Percentiles rank a stretch among this genome's conserved stretches.
These are phyloP conservation scores for Asterophora parasitica DNA, from an alignment of 768 basidiomycete species.

Conservation along the genomic window DNA sequence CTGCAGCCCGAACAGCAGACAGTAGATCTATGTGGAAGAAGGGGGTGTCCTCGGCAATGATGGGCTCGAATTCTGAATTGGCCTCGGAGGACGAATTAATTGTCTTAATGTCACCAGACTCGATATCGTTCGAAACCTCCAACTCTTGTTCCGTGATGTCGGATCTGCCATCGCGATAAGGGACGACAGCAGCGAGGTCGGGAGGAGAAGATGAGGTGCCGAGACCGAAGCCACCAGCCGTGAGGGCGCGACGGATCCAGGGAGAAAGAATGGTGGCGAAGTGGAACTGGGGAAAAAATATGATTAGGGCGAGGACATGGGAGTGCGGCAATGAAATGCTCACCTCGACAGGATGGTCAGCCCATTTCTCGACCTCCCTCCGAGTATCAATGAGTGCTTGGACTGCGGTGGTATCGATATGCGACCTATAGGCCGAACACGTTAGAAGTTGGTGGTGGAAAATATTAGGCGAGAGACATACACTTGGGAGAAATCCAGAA, in stretches of 20 bases:
- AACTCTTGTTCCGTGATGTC: constrained; percentile 22
- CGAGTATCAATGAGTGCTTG: constrained; percentile 91
- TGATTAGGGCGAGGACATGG: background rate
- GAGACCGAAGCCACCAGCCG: constrained; percentile 87
- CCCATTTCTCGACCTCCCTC: constrained; percentile 83
- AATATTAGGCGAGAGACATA: constrained; percentile 28
- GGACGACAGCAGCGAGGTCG: constrained; percentile 79
- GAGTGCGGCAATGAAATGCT: constrained; percentile 12
- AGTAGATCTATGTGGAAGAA: constrained; percentile 91
- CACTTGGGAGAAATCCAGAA: constrained; percentile 88
- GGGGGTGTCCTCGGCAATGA: constrained; percentile 57
- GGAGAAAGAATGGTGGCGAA: constrained; percentile 90
- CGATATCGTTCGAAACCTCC: constrained; percentile 26
- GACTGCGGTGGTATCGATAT: constrained; percentile 88
- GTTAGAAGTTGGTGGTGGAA: background rate
- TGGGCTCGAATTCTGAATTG: constrained; percentile 27
- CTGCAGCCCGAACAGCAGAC: constrained; percentile 67
- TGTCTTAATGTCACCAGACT: constrained; percentile 32
- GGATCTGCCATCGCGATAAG: constrained; percentile 44
- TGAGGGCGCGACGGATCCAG: constrained; percentile 86
- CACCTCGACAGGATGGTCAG: constrained; percentile 70
- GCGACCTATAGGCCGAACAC: constrained; percentile 49
- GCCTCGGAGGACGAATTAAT: constrained; percentile 10
- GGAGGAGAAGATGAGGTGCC: constrained; percentile 43
- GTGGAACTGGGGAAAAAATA: constrained; percentile 61